Evolutionary conservation across 192 early-diverging fungal species (phyloP).

Genomic region (Lobosporangium transversale): DNA sequence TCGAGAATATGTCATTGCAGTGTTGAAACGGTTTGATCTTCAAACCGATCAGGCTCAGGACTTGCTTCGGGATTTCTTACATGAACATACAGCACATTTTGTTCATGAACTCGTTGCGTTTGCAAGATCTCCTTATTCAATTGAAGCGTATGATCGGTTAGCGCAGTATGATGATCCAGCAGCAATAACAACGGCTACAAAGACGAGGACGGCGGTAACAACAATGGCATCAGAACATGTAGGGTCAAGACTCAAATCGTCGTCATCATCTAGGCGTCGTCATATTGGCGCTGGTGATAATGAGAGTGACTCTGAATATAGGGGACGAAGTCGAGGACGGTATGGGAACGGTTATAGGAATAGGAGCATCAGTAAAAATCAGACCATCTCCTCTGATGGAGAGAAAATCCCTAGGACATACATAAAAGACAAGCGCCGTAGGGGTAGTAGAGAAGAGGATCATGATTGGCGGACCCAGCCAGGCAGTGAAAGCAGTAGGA

Average conservation of each 20-base stretch:
- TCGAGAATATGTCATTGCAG: constrained; percentile 38
- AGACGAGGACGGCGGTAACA: background rate
- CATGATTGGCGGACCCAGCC: background rate
- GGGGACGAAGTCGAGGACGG: background rate
- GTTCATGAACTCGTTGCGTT: constrained; percentile 40
- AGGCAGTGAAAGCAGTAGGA: background rate
- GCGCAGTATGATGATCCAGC: constrained; percentile 25
- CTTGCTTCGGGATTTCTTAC: constrained; percentile 28
- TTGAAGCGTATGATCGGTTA: constrained; percentile 27
- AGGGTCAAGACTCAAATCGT: background rate
- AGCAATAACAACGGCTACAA: background rate
- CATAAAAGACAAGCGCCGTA: background rate
- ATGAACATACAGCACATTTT: constrained; percentile 42
- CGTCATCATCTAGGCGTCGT: background rate
- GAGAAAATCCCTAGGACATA: background rate
- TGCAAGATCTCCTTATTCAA: constrained; percentile 41
- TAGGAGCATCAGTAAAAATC: no score
- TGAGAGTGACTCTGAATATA: background rate
- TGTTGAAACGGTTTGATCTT: constrained; percentile 32
- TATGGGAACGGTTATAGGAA: background rate
- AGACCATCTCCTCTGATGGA: background rate
- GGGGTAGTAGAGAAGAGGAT: background rate
- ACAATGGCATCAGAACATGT: background rate
- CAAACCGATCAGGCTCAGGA: constrained; percentile 41
- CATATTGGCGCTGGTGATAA: background rate